Evolutionary conservation across 495 filamentous ascomycete genomes (phyloP), one percentile per base, ranked within the genome.

Genomic region (Xylaria curta): DNA sequence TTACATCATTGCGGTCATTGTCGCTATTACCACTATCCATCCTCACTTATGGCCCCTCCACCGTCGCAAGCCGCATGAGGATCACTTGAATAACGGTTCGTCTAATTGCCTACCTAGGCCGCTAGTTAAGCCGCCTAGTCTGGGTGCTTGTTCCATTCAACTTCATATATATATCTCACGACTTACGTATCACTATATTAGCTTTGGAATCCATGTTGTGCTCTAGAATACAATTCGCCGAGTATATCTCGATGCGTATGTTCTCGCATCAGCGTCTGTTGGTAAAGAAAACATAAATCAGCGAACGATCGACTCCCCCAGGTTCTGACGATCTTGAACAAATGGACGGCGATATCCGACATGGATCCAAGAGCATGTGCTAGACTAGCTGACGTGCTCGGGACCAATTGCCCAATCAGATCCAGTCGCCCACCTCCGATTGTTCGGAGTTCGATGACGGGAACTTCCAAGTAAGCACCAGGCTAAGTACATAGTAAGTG

Each of bases 1-100:
- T 70, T 63, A 70, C 68, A 70, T 63, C 68, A 70, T 70, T 46
- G 28, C 21, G 21, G 51, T 61, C 31, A 21, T 42, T 42, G 58
- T 60, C 58, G 33, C n/a, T n/a, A 60, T 36, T 60, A 13, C 28
- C 33, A 38, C 58, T n/a, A 66, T 58, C 33, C 24, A 49, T 28
- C 46, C 42, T 70, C 58, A 63, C 31, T 31, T n/a, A 59, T 63
- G 1, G 51, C 66, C 66, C 36, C 65, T 53, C 64, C 6, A 9
- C 31, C 26, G 19, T 13, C 17, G 5, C 7, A 59, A 59, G 56
- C 31, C 2, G 17, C 36, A 31, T 31, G 28, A 5, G 0, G 17
- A 59, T 36, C 13, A 59, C 28, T 36, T 10, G 2, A n/a, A 19
- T 36, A 36, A 59, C 0, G 28, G 28, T 36, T 36, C 28, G 15